Conservation (phyloP, 176 grass and related monocot species). For the Chrysopogon serrulatus region DNA sequence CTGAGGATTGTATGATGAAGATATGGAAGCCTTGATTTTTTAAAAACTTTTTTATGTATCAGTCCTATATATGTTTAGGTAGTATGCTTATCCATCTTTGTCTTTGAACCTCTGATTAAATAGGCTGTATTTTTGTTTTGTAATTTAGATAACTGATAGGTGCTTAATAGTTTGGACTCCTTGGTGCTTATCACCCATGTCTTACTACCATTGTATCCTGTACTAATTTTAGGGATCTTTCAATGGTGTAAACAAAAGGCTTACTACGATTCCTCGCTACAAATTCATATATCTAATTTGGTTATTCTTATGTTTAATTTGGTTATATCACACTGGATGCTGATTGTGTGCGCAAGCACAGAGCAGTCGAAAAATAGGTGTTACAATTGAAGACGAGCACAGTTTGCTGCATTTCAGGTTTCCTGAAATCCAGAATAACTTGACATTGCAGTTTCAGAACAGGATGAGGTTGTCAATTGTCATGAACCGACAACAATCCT, state of each 20-base stretch:
- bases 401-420: not conserved
- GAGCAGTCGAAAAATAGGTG: not conserved
- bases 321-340: not conserved
- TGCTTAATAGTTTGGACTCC: not conserved
- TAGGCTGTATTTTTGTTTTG: slow-evolving; percentile 27
- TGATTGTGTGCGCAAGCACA: not conserved
- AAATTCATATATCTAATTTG: not conserved
- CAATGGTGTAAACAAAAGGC: not conserved
- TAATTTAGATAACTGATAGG: slow-evolving; percentile 20
- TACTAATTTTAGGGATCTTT: not conserved
- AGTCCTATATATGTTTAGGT: slow-evolving; percentile 5
- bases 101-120: slow-evolving; percentile 13
- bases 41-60: slow-evolving; percentile 8
- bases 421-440: not conserved
- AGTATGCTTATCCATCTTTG: not conserved
- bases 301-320: not conserved
- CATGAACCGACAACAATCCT: not conserved
- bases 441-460: not conserved
- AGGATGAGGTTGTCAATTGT: not conserved
- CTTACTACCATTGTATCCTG: slow-evolving; percentile 1
- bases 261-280: not conserved
- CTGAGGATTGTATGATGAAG: slow-evolving; percentile 92
- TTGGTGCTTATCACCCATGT: not conserved
- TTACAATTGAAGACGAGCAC: not conserved
- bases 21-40: slow-evolving; percentile 85